A percentile compares a stretch with the other conserved stretches of the same genome.
phyloP scores from a whole-genome alignment of 257 asterid genomes.

The Jacaranda mimosifolia region DNA sequence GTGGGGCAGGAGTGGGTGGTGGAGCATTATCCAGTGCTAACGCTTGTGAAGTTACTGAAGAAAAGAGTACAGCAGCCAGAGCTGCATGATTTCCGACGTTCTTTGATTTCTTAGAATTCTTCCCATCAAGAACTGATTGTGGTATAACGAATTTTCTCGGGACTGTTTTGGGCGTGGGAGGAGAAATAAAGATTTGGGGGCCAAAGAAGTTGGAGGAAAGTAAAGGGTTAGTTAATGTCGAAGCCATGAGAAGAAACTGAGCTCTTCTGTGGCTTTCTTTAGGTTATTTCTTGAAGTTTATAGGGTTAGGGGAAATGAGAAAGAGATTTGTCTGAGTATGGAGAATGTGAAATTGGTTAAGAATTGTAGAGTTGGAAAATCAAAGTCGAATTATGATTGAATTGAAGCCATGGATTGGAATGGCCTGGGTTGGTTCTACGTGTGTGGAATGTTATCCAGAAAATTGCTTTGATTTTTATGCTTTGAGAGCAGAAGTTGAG shows the following conservation, averaged over 20 bases:
- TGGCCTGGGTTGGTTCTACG: conserved; percentile 55
- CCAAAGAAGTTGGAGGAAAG: conserved; percentile 59
- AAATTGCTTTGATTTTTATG: conserved; percentile 11
- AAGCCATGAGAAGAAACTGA: conserved; percentile 36
- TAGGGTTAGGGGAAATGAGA: conserved; percentile 9
- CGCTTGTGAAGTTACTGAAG: conserved; percentile 63
- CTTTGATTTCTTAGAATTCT: conserved; percentile 33
- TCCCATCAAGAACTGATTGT: conserved; percentile 43
- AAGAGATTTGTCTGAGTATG: not conserved
- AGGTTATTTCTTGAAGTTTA: not conserved
- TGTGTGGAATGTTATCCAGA: conserved; percentile 52
- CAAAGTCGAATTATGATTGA: conserved; percentile 31
- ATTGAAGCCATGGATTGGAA: conserved; percentile 44
- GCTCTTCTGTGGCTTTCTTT: not conserved
- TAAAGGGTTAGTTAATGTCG: conserved; percentile 47
- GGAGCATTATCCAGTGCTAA: conserved; percentile 50
- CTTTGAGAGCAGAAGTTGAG: not conserved
- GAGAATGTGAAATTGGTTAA: not conserved
- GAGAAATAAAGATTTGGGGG: conserved; percentile 55
- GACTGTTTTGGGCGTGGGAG: conserved; percentile 63
- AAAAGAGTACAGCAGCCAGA: conserved; percentile 61
- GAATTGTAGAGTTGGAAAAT: not conserved
- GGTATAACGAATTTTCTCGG: conserved; percentile 45
- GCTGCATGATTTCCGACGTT: conserved; percentile 50
- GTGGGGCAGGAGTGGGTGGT: conserved; percentile 50